A percentile compares a stretch with the other conserved stretches of the same genome.
Conservation (phyloP, 352 stramenopile species). For the Globisporangium paddicum region DNA sequence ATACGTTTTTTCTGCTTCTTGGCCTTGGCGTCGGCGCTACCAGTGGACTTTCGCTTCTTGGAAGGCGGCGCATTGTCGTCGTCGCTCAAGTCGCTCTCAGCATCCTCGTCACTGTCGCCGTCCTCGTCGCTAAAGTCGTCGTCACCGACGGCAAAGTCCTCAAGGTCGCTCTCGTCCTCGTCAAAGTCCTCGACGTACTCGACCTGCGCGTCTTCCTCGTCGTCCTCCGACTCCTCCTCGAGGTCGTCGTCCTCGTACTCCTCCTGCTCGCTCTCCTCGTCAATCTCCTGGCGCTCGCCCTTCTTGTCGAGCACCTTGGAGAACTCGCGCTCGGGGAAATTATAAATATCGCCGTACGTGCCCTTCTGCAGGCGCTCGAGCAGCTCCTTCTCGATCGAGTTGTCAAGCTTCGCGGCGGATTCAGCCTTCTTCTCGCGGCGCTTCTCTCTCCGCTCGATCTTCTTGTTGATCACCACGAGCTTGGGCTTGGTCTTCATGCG, state of each 20-base stretch:
- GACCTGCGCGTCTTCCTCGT: constrained; percentile 62
- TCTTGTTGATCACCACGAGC: constrained; percentile 94
- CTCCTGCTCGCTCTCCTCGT: constrained; percentile 88
- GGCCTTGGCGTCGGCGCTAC: constrained; percentile 22
- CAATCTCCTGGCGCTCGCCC: constrained; percentile 87
- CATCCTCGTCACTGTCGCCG: constrained; percentile 27
- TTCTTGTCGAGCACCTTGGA: constrained; percentile 80
- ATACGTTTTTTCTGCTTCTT: constrained; percentile 73
- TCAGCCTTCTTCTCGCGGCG: constrained; percentile 97
- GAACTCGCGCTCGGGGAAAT: constrained; percentile 95
- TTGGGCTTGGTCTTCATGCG: constrained; percentile 94
- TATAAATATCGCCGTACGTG: constrained; percentile 99
- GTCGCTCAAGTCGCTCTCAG: constrained; percentile 35
- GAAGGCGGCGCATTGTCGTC: constrained; percentile 36
- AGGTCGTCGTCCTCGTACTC: constrained; percentile 60
- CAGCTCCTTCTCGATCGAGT: constrained; percentile 97
- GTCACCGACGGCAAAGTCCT: constrained; percentile 79
- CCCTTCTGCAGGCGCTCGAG: constrained; percentile 96
- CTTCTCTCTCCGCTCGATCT: constrained; percentile 94
- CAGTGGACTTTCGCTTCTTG: constrained; percentile 71
- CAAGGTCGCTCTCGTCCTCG: constrained; percentile 91
- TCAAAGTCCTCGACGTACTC: constrained; percentile 89
- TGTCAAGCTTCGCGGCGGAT: constrained; percentile 92
- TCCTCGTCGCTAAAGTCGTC: constrained; percentile 24
- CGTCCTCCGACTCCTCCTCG: constrained; percentile 62